A percentile compares a stretch with the other conserved stretches of the same genome.
Evolutionary conservation across 371 early-diverging fungal genomes (phyloP).

Genomic region (Rhizoclosmatium hyalinum): DNA sequence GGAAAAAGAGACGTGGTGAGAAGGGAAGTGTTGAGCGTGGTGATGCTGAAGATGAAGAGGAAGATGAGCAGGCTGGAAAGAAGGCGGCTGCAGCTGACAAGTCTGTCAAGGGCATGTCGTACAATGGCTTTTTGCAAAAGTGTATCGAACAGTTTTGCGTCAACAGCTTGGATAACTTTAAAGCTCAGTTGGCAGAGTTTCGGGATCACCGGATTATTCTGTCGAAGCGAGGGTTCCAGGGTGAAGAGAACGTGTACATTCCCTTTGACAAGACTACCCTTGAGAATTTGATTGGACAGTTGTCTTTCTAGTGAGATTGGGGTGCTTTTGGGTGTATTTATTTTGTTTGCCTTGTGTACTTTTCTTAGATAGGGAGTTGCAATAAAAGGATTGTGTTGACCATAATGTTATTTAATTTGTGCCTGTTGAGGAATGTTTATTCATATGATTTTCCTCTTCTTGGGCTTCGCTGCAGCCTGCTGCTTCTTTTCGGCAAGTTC

Average conservation of each 20-base stretch:
- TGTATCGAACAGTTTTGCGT: conserved; percentile 86
- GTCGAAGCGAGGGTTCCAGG: conserved; percentile 67
- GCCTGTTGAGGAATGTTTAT: not conserved
- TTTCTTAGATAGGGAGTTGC: no score
- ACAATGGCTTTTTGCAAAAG: conserved; percentile 68
- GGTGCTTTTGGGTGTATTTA: no score
- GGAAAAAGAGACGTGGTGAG: not conserved
- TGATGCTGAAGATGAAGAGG: not conserved
- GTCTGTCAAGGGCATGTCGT: conserved; percentile 39
- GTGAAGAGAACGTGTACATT: conserved; percentile 81
- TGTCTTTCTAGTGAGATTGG: not conserved
- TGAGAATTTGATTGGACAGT: conserved; percentile 54
- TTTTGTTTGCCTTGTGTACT: no score
- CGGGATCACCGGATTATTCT: conserved; percentile 88
- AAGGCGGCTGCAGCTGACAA: not conserved
- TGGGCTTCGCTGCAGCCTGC: conserved; percentile 5
- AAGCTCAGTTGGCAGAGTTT: conserved; percentile 88
- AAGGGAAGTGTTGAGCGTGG: not conserved
- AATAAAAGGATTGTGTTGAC: no score
- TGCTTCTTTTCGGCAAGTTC: conserved; percentile 16
- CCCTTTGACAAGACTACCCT: conserved; percentile 74
- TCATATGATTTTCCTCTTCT: conserved; percentile 21
- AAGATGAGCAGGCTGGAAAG: not conserved
- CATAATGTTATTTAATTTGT: no score
- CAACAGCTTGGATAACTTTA: conserved; percentile 79